Evolutionary conservation across 2,329 filamentous ascomycete genomes (phyloP), one percentile per base, ranked within the genome.

Genomic region (Ophiostoma angusticollis): DNA sequence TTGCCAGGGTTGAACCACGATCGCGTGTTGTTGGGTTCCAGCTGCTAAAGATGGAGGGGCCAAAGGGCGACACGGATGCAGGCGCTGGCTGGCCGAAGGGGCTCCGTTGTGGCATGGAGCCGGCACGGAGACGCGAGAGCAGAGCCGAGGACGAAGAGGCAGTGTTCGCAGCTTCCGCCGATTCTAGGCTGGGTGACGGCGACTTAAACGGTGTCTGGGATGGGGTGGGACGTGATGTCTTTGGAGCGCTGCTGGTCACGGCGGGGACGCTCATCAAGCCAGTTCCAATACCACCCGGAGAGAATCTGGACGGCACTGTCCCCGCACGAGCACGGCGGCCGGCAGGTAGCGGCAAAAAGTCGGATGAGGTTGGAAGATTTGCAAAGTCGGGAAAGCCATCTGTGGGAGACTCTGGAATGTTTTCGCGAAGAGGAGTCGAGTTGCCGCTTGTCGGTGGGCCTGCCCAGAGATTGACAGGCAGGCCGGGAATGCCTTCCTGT

Each of bases 371-470:
- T 30, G 81, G 72, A 30, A 83, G 70, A 50, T 78, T 75, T 47
- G 81, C 73, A 56, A 94, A 85, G 59, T 94, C 87, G 42, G 91
- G 87, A 52, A 96, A 96, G 50, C 84, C 89, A 64, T 95, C 89
- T 49, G 83, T 91, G 23, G 91, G 91, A 25, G 89, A 95, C 63
- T 98, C 91, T 47, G 89, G 87, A 45, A 98, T 96, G 49, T 89
- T 95, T 65, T 96, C 91, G 54, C 91, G 84, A 37, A 98, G 73
- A 50, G 91, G 91, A 30, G 89, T 95, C 16, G 89, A 95, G 60
- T 94, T 89, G 48, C 89, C 91, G 58, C 89, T 95, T 40, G 89
- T 94, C 35, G 91, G 89, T 49, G 91, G 89, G 9, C 91, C 89
- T 69, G 86, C 86, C 91, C 91, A 96, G 31, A 81, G 80, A 54